A percentile compares a stretch with the other conserved stretches of the same genome.
Evolutionary conservation across 129 eudicot genomes (phyloP).

Genomic region (Lonicera japonica): DNA sequence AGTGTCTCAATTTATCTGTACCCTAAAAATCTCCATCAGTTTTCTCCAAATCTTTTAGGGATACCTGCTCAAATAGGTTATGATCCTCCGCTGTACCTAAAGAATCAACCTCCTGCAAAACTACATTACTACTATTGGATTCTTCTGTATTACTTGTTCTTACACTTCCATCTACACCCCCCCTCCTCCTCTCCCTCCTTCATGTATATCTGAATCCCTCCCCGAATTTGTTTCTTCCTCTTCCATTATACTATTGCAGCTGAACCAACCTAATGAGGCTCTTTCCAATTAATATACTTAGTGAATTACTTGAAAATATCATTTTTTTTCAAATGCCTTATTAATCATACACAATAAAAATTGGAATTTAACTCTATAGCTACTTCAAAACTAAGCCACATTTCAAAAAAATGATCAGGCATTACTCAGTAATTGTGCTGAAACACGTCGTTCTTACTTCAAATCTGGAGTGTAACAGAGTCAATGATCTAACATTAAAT

Average conservation of each 20-base stretch:
- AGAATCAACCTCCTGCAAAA: conserved; percentile 27
- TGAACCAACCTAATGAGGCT: conserved; percentile 10
- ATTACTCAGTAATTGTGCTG: too few relatives aligned
- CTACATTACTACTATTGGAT: conserved; percentile 8
- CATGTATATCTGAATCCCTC: conserved; percentile 23
- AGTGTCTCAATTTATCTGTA: conserved; percentile 30
- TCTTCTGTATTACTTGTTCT: conserved; percentile 26
- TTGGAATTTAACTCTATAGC: background rate
- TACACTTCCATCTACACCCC: conserved; percentile 27
- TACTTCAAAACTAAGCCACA: background rate
- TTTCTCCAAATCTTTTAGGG: conserved; percentile 63
- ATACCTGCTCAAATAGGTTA: conserved; percentile 72
- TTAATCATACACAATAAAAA: background rate
- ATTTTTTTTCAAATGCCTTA: background rate
- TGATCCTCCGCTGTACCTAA: conserved; percentile 39
- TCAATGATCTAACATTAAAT: too few relatives aligned
- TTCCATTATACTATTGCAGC: conserved; percentile 42
- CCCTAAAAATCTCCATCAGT: conserved; percentile 24
- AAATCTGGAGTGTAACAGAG: too few relatives aligned
- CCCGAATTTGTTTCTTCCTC: conserved; percentile 52
- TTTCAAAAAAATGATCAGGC: too few relatives aligned
- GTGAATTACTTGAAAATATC: conserved; percentile 26
- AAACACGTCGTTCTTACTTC: too few relatives aligned
- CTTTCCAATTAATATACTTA: background rate
- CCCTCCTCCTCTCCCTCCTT: conserved; percentile 7